Evolutionary conservation across 2,329 filamentous ascomycete genomes (phyloP), one percentile per base, ranked within the genome.

Genomic region (Lecanicillium sp.): DNA sequence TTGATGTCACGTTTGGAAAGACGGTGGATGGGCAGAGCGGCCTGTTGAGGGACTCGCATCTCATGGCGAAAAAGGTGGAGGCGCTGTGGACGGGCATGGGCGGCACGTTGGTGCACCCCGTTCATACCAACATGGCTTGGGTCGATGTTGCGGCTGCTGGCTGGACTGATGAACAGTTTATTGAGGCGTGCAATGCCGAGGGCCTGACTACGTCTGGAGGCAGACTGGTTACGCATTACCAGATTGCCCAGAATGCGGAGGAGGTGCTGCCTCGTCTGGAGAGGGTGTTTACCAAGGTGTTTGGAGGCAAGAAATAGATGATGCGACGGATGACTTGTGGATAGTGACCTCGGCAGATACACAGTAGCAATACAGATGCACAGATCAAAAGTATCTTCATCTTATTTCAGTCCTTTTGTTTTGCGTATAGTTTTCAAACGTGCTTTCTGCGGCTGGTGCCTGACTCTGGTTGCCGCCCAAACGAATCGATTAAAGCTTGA

Each of bases 121-220:
- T 84, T 2, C 81, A 94, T 54, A 94, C 87, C n/a, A 94, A 94
- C 62, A 94, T 94, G 85, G 77, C 87, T 25, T 94, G 86, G 87
- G 54, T 94, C 42, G 81, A 94, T 57, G 64, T 92, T 13, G 72
- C 77, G 20, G 71, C 71, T 1, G 72, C 75, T 10, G 74, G 75
- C 2, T 65, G 68, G 44, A 55, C 56, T 12, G 44, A 37, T 5
- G 55, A 55, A 39, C 56, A 52, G 29, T 63, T 74, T 37, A 52
- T 55, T 12, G 53, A 60, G 47, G 53, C 69, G 22, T 64, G 62
- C 5, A 51, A 53, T 34, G 62, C 64, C 25, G 60, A 55, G 10
- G 71, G 70, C 0, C 50, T 75, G 41, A 62, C 59, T 43, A 48
- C 71, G 4, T 45, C 56, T 39, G 57, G 58, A 2, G 55, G 57